Percentiles rank a stretch among this genome's conserved stretches.
Evolutionary conservation across 148 eudicot genomes (phyloP).

Genomic region (Camellia lanceoleosa): DNA sequence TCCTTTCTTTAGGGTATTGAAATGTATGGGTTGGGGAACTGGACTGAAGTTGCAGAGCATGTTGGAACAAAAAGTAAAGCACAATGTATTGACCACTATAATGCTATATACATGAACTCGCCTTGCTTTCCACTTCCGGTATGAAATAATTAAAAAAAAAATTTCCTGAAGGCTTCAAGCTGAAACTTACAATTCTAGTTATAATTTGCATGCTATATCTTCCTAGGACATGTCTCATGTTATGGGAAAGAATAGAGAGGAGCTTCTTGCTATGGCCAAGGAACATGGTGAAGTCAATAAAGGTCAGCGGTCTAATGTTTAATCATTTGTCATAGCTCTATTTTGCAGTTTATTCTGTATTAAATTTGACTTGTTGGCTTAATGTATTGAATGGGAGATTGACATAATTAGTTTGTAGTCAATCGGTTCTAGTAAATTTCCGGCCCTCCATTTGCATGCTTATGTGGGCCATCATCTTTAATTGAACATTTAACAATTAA

Average conservation of each 20-base stretch:
- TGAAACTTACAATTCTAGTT: neutral
- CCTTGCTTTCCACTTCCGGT: slow-evolving; percentile 99
- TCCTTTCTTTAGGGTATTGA: slow-evolving; percentile 56
- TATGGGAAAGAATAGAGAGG: slow-evolving; percentile 89
- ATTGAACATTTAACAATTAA: neutral
- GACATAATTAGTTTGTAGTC: neutral
- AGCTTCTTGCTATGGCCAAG: slow-evolving; percentile 94
- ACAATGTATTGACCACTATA: slow-evolving; percentile 78
- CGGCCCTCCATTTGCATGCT: neutral
- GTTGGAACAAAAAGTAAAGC: slow-evolving; percentile 93
- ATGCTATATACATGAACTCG: slow-evolving; percentile 77
- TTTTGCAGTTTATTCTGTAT: neutral
- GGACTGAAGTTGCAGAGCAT: slow-evolving; percentile 95
- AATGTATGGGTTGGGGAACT: slow-evolving; percentile 94
- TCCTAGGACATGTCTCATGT: slow-evolving; percentile 91
- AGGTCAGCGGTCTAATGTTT: slow-evolving; percentile 41
- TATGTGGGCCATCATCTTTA: neutral
- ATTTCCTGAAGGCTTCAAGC: slow-evolving; percentile 3
- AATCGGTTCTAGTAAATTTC: neutral
- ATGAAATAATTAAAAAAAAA: slow-evolving; percentile 17
- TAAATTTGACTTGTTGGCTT: neutral
- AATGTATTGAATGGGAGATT: neutral
- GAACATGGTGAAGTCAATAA: slow-evolving; percentile 59
- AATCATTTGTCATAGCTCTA: neutral
- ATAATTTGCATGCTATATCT: slow-evolving; percentile 7